Conservation (phyloP, 2,329 filamentous ascomycete genomes). For the Epichloe gansuensis region DNA sequence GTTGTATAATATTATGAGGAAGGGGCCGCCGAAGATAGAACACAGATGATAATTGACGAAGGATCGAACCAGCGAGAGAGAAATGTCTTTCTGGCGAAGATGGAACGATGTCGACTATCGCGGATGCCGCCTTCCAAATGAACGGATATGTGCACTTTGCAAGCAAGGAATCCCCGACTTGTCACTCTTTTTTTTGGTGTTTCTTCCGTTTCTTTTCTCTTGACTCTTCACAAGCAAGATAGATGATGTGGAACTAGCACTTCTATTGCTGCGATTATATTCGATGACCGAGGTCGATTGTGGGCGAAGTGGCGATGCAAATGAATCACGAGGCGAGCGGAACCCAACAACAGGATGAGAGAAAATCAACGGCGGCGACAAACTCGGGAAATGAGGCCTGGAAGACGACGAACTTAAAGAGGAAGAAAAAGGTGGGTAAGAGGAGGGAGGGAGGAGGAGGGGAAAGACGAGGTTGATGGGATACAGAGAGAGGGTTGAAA, state of each 20-base stretch:
- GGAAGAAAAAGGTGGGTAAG: conserved; percentile 12
- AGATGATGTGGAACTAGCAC: not conserved
- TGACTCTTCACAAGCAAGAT: not conserved
- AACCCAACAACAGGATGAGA: conserved; percentile 1
- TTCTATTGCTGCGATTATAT: not conserved
- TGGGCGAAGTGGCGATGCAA: conserved; percentile 2
- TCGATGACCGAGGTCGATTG: conserved; percentile 3
- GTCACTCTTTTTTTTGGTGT: not conserved
- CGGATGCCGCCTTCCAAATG: conserved; percentile 3
- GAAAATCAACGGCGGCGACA: conserved; percentile 7
- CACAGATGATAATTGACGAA: conserved; percentile 24
- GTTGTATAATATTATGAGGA: conserved; percentile 6
- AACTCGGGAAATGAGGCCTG: conserved; percentile 15
- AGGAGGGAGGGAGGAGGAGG: conserved; percentile 2
- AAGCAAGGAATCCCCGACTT: not conserved
- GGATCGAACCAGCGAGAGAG: conserved; percentile 1
- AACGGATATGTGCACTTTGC: not conserved
- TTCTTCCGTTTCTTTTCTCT: not conserved
- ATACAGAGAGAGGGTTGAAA: conserved; percentile 6
- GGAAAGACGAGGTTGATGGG: conserved; percentile 1
- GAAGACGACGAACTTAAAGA: conserved; percentile 3
- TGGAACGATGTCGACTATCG: not conserved
- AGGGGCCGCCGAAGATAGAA: conserved; percentile 16
- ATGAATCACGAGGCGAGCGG: not conserved
- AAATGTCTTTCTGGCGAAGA: not conserved